Base-by-base conservation (phyloP, 345 rosid genomes). In the Citrus sp. region DNA sequence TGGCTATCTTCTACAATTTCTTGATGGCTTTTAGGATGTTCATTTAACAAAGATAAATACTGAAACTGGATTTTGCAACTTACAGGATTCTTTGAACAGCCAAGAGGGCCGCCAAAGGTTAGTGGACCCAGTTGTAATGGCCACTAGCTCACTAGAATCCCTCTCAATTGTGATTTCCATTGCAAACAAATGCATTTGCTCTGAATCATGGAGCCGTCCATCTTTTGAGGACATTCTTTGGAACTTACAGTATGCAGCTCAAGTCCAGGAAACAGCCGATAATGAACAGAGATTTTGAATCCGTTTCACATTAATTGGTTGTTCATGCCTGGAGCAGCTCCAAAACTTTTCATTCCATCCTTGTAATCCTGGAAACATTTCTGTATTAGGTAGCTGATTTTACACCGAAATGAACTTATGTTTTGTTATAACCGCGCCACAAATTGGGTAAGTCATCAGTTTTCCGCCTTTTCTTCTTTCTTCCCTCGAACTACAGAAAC, bases 191-290 rank as follows among this genome's bases (percentile, higher is more conserved):
- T 88, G 89, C 85, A 78, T 83, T 58, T 82, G 80, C 64, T 58
- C 81, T 8, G 89, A 86, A 73, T 84, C 89, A 25, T 71, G 83
- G 81, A 83, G 79, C 40, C 87, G 91, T 2, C 91, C 91, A 2
- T 84, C 91, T 5, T 81, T 85, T 16, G 91, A 88, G 75, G 91
- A 88, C 83, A 83, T 88, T 59, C 88, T 88, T 13, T 88, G 89
- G 88, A 78, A 88, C 84, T 74, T 88, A 69, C 89, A 86, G 77
- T 82, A 88, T 77, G 91, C 91, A 81, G 88, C 84, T 80, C 89
- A 88, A 82, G 68, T 88, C 69, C 89, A 85, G 81, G 85, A 70
- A 40, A 77, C 88, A 60, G 82, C 79, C 66, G 86, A 80, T n/a
- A 70, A 77, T 34, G 84, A 80, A 38, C 80, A 77, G 70, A 55